Conservation (phyloP, 805 yeast genomes). For the Teunomyces kruisii region DNA sequence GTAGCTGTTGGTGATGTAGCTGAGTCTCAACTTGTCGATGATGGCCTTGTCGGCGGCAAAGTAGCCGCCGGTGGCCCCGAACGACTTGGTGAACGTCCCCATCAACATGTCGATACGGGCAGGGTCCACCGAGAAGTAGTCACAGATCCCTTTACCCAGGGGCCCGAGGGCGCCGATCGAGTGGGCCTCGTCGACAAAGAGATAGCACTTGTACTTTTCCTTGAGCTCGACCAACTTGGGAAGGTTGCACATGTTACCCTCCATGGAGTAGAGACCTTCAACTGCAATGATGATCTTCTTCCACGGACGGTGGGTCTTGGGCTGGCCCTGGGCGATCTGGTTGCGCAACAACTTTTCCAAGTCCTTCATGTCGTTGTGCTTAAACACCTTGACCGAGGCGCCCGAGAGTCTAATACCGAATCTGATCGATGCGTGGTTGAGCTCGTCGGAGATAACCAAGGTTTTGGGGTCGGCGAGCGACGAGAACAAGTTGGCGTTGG, state of each 20-base stretch:
- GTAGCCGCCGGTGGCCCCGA: conserved; percentile 99
- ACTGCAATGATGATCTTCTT: conserved; percentile 79
- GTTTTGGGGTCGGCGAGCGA: conserved; percentile 84
- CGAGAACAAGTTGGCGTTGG: conserved; percentile 85
- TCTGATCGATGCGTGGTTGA: conserved; percentile 94
- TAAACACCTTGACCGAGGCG: conserved; percentile 86
- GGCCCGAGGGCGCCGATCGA: conserved; percentile 99
- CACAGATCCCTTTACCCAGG: conserved; percentile 91
- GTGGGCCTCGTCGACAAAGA: conserved; percentile 97
- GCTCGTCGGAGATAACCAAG: conserved; percentile 87
- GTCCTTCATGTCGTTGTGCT: conserved; percentile 84
- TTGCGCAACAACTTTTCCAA: conserved; percentile 78
- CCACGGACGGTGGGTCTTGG: conserved; percentile 96
- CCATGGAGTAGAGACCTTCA: conserved; percentile 92
- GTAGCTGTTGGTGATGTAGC: conserved; percentile 69
- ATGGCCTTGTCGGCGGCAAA: conserved; percentile 72
- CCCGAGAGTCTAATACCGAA: conserved; percentile 93
- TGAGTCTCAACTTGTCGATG: conserved; percentile 72
- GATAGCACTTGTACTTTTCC: conserved; percentile 81
- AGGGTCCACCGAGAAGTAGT: conserved; percentile 82
- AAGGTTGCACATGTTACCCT: conserved; percentile 83
- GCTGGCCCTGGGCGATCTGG: conserved; percentile 90
- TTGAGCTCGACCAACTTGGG: conserved; percentile 73
- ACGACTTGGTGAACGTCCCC: conserved; percentile 98
- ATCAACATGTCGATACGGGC: conserved; percentile 77